Base-by-base conservation (phyloP, 2,329 filamentous ascomycete genomes). In the Juglanconis oblonga region DNA sequence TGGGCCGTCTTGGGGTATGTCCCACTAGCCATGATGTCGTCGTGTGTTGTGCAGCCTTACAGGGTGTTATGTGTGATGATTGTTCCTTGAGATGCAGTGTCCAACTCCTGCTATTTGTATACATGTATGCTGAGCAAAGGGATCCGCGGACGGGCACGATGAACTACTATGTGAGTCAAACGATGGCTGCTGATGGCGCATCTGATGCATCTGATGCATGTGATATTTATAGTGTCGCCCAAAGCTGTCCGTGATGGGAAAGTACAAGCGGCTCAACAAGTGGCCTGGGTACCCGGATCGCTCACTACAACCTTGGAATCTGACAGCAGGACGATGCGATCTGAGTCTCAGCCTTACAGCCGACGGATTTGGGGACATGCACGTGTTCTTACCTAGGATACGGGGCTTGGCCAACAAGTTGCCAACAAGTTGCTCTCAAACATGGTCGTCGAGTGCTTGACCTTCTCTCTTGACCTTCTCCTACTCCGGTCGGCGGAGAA, bases 1-100 rank as follows among this genome's bases (percentile, higher is more conserved):
- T 62, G 48, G 2, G 61, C 50, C 50, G 61, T 60, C 57, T 62
- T 60, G 11, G 44, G 57, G 45, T 59, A 60, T 17, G 33, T 35
- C 13, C 58, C 47, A 24, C 33, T 52, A 9, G 55, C 48, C 59
- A 61, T 61, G 32, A 6, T 58, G 55, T 48, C 17, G 38, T 47
- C 9, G 44, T 10, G 8, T 44, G 5, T 7, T 17, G n/a, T n/a
- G 8, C n/a, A 47, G 24, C 24, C 24, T 24, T 24, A 47, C 7
- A n/a, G 14, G 7, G 14, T n/a, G 8, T 11, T 47, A 24, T 17
- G 17, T 6, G 14, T 4, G 5, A 47, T 17, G 5, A 29, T 5
- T 10, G 9, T 11, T 42, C 38, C 3, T 2, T 42, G 10, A 11
- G 38, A 10, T 10, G 4, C 4, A 13, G 38, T 47, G n/a, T 47